Conservation (phyloP, 2,329 filamentous ascomycete species). For the Acrocalymma vagum region DNA sequence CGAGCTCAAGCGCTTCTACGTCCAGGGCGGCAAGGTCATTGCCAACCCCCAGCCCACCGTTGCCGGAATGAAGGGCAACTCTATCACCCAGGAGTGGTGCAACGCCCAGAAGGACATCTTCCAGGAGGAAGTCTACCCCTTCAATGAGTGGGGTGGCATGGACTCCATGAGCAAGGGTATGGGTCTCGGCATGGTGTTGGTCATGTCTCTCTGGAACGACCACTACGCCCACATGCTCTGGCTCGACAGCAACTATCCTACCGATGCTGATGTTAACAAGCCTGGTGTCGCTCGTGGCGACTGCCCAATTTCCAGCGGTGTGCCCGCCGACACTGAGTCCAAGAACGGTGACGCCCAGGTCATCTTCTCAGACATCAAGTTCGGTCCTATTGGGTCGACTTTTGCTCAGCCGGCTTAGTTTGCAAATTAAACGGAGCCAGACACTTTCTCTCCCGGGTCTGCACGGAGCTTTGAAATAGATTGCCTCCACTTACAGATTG, state of each 20-base stretch:
- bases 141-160: conserved; percentile 65
- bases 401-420: conserved; percentile 36
- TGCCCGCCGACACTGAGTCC: conserved; percentile 37
- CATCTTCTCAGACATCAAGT: conserved; percentile 39
- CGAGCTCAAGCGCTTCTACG: conserved; percentile 58
- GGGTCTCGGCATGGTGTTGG: conserved; percentile 67
- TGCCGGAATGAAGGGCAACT: conserved; percentile 52
- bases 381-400: conserved; percentile 39
- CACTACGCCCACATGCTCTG: conserved; percentile 75
- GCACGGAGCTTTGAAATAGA: too few species aligned
- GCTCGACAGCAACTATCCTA: conserved; percentile 73
- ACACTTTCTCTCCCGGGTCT: too few species aligned
- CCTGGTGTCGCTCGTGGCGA: conserved; percentile 43
- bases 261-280: conserved; percentile 37
- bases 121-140: conserved; percentile 51
- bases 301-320: conserved; percentile 33
- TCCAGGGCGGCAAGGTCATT: conserved; percentile 59
- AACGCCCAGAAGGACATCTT: conserved; percentile 38
- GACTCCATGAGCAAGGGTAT: conserved; percentile 63
- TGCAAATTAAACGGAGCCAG: too few species aligned
- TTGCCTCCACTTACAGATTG: too few species aligned
- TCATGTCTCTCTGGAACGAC: conserved; percentile 71
- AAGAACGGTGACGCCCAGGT: conserved; percentile 29
- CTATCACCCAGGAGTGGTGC: conserved; percentile 41
- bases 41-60: conserved; percentile 54